phyloP scores from a whole-genome alignment of 2,329 filamentous ascomycete species.

The Ophiostoma ips region DNA sequence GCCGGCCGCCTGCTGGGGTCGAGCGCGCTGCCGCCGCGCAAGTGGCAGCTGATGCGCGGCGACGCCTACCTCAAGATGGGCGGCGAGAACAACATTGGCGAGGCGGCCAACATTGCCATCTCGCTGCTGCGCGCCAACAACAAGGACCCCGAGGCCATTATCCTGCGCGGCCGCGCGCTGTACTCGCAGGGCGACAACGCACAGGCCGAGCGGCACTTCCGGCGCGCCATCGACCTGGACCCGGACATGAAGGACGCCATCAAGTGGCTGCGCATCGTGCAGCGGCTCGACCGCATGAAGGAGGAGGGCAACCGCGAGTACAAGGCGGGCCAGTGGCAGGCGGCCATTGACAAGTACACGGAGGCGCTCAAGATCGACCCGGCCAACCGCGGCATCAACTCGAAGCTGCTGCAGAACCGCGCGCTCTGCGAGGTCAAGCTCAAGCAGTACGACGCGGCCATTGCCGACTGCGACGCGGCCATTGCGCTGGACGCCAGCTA shows the following conservation, averaged over 20 bases:
- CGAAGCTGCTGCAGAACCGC: conserved; percentile 88
- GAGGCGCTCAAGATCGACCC: conserved; percentile 76
- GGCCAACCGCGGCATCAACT: conserved; percentile 78
- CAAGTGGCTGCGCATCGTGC: conserved; percentile 77
- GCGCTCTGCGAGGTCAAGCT: conserved; percentile 73
- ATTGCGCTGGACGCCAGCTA: conserved; percentile 73
- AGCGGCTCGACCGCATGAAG: conserved; percentile 87
- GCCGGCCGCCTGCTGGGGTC: conserved; percentile 67
- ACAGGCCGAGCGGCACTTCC: conserved; percentile 84
- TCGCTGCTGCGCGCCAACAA: conserved; percentile 70
- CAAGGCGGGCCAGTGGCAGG: conserved; percentile 68
- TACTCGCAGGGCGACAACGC: conserved; percentile 91
- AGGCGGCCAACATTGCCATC: conserved; percentile 89
- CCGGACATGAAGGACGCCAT: conserved; percentile 83
- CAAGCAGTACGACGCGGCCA: conserved; percentile 69
- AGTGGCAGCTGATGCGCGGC: conserved; percentile 86
- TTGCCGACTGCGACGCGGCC: conserved; percentile 75
- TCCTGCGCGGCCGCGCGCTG: conserved; percentile 73
- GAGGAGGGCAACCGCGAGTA: conserved; percentile 84
- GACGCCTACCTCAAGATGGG: conserved; percentile 91
- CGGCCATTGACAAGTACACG: conserved; percentile 74
- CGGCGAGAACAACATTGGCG: conserved; percentile 73
- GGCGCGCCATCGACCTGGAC: conserved; percentile 77
- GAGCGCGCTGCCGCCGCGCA: conserved; percentile 68
- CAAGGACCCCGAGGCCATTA: conserved; percentile 85